phyloP scores from a whole-genome alignment of 805 yeast species.

The Metschnikowia lachancei region DNA sequence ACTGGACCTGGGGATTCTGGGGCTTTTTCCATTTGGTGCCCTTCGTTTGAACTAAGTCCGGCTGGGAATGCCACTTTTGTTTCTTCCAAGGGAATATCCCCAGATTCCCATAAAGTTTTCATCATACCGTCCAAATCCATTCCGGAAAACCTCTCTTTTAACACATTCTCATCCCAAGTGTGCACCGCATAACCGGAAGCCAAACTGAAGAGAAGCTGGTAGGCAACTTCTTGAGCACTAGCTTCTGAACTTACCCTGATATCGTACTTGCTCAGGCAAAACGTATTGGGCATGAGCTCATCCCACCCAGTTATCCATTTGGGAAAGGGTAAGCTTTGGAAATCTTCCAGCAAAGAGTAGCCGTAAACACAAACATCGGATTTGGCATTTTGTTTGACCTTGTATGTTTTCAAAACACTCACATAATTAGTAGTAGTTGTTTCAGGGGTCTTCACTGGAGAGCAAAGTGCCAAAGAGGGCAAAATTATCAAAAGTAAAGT shows the following conservation, averaged over 20 bases:
- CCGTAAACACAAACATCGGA: neutral
- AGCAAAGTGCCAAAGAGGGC: neutral
- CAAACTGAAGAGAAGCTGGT: conserved; percentile 5
- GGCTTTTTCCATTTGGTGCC: too few species aligned
- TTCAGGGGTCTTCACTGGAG: neutral
- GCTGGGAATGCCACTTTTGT: too few species aligned
- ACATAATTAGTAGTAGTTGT: neutral
- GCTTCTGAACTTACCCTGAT: conserved; percentile 1
- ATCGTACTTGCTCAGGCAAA: conserved; percentile 5
- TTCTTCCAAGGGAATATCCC: neutral
- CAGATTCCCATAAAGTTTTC: conserved; percentile 4
- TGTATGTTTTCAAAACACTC: conserved; percentile 3
- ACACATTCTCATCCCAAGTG: neutral
- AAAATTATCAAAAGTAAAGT: neutral
- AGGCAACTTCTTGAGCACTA: neutral
- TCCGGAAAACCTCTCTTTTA: neutral
- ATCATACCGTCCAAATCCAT: conserved; percentile 3
- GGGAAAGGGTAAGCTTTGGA: conserved; percentile 4
- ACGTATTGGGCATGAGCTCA: conserved; percentile 4
- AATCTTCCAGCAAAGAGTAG: conserved; percentile 1
- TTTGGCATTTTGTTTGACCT: neutral
- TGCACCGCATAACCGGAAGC: conserved; percentile 5
- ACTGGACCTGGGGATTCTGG: too few species aligned
- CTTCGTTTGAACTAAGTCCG: too few species aligned
- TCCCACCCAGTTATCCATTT: conserved; percentile 5